Percentiles rank a stretch among this genome's conserved stretches.
phyloP scores from a whole-genome alignment of 78 protist species.

The Mantamonas sphyraenae region DNA sequence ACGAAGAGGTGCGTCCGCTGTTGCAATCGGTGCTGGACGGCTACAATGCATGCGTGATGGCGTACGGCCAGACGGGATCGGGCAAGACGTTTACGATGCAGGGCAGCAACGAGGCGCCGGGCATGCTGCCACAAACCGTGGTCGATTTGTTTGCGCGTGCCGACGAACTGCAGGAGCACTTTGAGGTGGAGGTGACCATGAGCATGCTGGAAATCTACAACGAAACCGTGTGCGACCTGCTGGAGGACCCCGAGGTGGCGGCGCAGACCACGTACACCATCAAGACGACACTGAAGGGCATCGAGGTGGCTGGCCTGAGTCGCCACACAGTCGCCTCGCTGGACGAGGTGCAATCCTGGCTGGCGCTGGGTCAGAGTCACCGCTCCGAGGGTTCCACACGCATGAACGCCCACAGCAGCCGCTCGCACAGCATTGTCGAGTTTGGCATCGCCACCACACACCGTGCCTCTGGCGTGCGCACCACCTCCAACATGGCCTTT shows the following conservation, averaged over 20 bases:
- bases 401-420: constrained; percentile 50
- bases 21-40: constrained; percentile 70
- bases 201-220: constrained; percentile 72
- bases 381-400: too few species aligned
- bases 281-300: too few species aligned
- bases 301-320: too few species aligned
- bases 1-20: too few species aligned
- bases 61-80: constrained; percentile 78
- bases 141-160: constrained; percentile 17
- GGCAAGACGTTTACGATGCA: constrained; percentile 62
- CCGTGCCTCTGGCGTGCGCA: too few species aligned
- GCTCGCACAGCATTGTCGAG: constrained; percentile 60
- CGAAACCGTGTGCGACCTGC: constrained; percentile 57
- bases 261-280: too few species aligned
- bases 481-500: constrained; percentile 33
- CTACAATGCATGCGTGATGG: constrained; percentile 64
- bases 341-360: too few species aligned
- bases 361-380: too few species aligned
- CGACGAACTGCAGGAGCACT: neutral
- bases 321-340: too few species aligned
- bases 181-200: constrained; percentile 4
- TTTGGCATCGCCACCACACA: too few species aligned
- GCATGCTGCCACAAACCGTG: constrained; percentile 37
- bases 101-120: neutral
- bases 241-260: constrained; percentile 5